These are phyloP conservation scores for Pleurotus sapidus DNA, from an alignment of 768 basidiomycete species.

Conservation along the genomic window DNA sequence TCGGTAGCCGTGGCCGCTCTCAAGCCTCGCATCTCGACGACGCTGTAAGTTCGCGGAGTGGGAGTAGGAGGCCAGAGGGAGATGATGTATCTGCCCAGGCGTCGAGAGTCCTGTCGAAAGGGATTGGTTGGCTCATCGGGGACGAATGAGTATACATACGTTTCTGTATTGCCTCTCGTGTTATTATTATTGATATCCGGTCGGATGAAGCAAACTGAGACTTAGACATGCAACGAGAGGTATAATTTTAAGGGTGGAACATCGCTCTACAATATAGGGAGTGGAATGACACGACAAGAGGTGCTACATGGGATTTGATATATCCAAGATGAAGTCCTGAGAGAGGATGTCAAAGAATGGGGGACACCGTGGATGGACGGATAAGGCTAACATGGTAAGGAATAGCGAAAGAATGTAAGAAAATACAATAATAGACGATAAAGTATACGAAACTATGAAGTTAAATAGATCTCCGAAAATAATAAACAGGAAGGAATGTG, in stretches of 20 bases:
- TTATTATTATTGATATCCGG: not conserved
- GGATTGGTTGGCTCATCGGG: slow-evolving; percentile 96
- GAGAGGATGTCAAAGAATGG: not conserved
- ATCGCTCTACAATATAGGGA: not conserved
- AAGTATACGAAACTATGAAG: slow-evolving; percentile 11
- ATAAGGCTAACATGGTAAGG: slow-evolving; percentile 1
- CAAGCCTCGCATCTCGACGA: slow-evolving; percentile 40
- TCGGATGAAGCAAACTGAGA: not conserved
- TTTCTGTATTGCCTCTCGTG: no score
- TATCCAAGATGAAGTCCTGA: not conserved
- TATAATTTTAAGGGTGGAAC: not conserved
- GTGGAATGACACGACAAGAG: not conserved
- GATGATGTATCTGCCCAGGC: slow-evolving; percentile 75
- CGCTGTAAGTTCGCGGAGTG: slow-evolving; percentile 36
- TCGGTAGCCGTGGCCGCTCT: slow-evolving; percentile 37
- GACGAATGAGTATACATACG: slow-evolving; percentile 19
- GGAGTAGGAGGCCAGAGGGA: slow-evolving; percentile 39
- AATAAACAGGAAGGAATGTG: slow-evolving; percentile 11
- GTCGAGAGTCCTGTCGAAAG: slow-evolving; percentile 76
- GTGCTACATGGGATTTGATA: not conserved
- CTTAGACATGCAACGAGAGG: not conserved
- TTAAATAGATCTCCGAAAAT: slow-evolving; percentile 7
- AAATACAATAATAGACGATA: slow-evolving; percentile 23
- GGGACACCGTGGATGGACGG: not conserved
- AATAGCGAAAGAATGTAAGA: slow-evolving; percentile 4